A percentile compares a stretch with the other conserved stretches of the same genome.
Conservation (phyloP, 2,329 filamentous ascomycete genomes). For the Endothia cerciana region DNA sequence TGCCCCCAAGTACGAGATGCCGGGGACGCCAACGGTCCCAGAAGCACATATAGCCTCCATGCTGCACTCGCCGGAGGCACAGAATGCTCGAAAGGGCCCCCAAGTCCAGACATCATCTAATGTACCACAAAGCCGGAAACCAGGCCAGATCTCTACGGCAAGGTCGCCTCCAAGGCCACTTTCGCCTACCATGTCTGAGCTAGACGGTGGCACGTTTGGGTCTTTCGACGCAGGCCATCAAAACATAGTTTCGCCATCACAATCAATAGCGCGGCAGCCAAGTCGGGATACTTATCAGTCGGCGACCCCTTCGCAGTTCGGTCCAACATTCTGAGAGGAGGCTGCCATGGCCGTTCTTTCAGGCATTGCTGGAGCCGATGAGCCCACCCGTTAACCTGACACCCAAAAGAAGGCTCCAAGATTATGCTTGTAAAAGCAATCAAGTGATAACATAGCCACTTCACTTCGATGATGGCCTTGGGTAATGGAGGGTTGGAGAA, state of each 20-base stretch:
- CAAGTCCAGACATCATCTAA: not conserved
- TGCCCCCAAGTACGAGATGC: constrained; percentile 1
- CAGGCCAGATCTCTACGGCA: not conserved
- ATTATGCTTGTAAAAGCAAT: not conserved
- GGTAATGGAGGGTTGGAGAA: no score
- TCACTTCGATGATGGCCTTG: not conserved
- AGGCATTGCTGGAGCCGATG: not conserved
- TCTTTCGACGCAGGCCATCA: not conserved
- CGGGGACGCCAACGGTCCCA: not conserved
- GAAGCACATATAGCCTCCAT: not conserved
- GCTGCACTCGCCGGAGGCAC: not conserved
- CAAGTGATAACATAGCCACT: not conserved
- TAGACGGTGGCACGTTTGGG: not conserved
- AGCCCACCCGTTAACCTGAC: not conserved
- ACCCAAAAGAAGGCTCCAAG: not conserved
- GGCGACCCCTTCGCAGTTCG: no score
- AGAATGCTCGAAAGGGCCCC: not conserved
- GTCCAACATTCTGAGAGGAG: not conserved
- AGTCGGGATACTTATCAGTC: not conserved
- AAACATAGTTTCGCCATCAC: not conserved
- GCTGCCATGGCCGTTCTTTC: not conserved
- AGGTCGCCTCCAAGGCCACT: not conserved
- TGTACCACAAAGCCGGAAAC: not conserved
- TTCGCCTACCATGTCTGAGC: constrained; percentile 6
- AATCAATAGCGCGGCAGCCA: not conserved